Evolutionary conservation across 73 alveolate genomes (phyloP), one percentile per base, ranked within the genome.

Genomic region (Effrenium voratum): DNA sequence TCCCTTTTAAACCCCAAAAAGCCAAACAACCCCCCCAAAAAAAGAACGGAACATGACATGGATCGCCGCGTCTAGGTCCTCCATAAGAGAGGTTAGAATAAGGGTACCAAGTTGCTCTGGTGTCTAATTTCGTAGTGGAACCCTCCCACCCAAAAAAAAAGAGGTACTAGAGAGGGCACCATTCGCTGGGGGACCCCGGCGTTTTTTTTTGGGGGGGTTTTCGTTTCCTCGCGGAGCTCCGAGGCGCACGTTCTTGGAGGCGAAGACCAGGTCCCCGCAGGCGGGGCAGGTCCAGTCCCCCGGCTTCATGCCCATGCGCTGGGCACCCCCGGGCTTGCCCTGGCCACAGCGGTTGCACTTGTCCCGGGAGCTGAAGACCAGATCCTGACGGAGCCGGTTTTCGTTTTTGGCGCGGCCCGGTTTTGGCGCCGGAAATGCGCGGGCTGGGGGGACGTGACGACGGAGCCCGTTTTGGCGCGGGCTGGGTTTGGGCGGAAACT

Each of bases 231-330:
- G 63, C 63, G 63, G 63, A 8, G 63, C 63, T 52, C 81, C 47
- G 24, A 26, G 83, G 50, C 26, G 30, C 83, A 49, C 83, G 83
- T 72, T 72, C 38, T 72, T 72, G 47, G 22, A 34, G 83, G 83
- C 83, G 8, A 72, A 72, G 50, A 72, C 83, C 50, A 72, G 30
- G 49, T 72, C 83, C 19, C 83, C 83, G 47, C 83, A 72, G 22
- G 16, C 12, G 47, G 83, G 83, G 83, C 83, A 72, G 36, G 50
- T 72, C 83, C 83, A 72, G 26, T 72, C 83, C 34, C 83, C 83
- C 36, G 63, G 63, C 19, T 52, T 52, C 63, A 52, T 52, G 63
- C 63, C 63, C 63, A 52, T 52, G 63, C 77, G 43, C 77, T 63
- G 22, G 43, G 77, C 77, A 5, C 12, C 8, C 8, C 77, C 26